phyloP scores from a whole-genome alignment of 1,139 yeast species.

The Diutina mesorugosa region DNA sequence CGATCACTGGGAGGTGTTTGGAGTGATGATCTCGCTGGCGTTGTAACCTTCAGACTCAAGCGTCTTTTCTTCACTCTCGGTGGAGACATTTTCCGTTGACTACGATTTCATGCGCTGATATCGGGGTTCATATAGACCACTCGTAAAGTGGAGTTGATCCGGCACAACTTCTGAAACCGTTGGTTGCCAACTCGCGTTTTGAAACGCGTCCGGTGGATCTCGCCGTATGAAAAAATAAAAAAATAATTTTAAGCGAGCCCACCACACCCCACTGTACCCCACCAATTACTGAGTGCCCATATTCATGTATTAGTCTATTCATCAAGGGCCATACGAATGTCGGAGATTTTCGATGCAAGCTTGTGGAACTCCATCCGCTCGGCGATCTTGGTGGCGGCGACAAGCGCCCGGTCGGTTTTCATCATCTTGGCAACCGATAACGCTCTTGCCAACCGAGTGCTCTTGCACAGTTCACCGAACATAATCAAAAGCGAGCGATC shows the following conservation, averaged over 20 bases:
- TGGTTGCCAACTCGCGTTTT: background rate
- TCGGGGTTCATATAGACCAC: background rate
- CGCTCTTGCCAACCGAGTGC: slow-evolving; percentile 53
- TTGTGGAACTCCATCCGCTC: slow-evolving; percentile 58
- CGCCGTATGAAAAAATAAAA: background rate
- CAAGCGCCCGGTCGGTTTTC: slow-evolving; percentile 64
- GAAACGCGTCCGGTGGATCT: background rate
- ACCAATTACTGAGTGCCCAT: too few species aligned
- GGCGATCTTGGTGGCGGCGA: slow-evolving; percentile 77
- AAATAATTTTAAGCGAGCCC: too few species aligned
- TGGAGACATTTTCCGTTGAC: background rate
- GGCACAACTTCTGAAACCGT: background rate
- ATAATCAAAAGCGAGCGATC: slow-evolving; percentile 68
- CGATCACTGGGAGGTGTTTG: background rate
- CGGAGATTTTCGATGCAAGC: slow-evolving; percentile 56
- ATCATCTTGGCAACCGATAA: slow-evolving; percentile 57
- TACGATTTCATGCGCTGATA: background rate
- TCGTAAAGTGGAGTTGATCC: background rate
- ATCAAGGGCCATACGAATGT: slow-evolving; percentile 38
- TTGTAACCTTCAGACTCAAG: background rate
- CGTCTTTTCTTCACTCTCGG: background rate
- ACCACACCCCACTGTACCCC: too few species aligned
- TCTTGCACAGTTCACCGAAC: slow-evolving; percentile 68
- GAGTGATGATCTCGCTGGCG: background rate
- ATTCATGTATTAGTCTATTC: background rate